Percentiles rank a stretch among this genome's conserved stretches.
Conservation (phyloP, 257 asterid species). For the Scutellaria barbata region DNA sequence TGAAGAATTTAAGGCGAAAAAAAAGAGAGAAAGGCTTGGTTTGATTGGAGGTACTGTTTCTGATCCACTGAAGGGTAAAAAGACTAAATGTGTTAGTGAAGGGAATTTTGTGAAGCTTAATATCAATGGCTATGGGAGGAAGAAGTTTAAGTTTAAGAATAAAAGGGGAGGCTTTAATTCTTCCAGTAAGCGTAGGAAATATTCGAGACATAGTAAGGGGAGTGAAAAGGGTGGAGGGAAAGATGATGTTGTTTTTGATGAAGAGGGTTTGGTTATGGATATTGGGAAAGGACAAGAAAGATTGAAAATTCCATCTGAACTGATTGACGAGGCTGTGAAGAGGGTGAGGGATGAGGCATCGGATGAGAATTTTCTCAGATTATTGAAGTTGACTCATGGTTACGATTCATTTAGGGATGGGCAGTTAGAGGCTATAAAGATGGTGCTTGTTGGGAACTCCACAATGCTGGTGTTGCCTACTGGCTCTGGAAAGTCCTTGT, state of each 20-base stretch:
- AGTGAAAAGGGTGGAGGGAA: conserved; percentile 45
- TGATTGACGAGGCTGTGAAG: conserved; percentile 71
- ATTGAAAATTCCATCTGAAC: conserved; percentile 36
- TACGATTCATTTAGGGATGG: conserved; percentile 82
- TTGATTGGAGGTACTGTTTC: conserved; percentile 53
- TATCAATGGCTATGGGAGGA: conserved; percentile 87
- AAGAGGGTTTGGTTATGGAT: conserved; percentile 61
- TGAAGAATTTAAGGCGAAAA: conserved; percentile 30
- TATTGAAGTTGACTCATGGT: conserved; percentile 80
- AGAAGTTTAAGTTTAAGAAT: conserved; percentile 62
- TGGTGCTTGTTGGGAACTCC: conserved; percentile 77
- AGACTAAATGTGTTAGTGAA: conserved; percentile 56
- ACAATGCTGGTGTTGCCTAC: conserved; percentile 94
- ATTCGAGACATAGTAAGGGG: conserved; percentile 46
- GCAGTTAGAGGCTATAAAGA: conserved; percentile 86
- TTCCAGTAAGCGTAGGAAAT: conserved; percentile 50
- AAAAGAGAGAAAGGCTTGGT: conserved; percentile 52
- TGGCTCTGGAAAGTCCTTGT: conserved; percentile 90
- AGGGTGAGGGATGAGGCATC: conserved; percentile 71
- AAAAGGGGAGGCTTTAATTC: conserved; percentile 51
- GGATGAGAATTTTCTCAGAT: conserved; percentile 66
- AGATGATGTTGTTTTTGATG: conserved; percentile 51
- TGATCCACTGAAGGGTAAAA: conserved; percentile 43
- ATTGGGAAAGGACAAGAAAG: conserved; percentile 42
- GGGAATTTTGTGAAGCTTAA: conserved; percentile 97